A percentile compares a stretch with the other conserved stretches of the same genome.
Evolutionary conservation across 2,329 filamentous ascomycete species (phyloP).

Genomic region (Huntiella savannae): DNA sequence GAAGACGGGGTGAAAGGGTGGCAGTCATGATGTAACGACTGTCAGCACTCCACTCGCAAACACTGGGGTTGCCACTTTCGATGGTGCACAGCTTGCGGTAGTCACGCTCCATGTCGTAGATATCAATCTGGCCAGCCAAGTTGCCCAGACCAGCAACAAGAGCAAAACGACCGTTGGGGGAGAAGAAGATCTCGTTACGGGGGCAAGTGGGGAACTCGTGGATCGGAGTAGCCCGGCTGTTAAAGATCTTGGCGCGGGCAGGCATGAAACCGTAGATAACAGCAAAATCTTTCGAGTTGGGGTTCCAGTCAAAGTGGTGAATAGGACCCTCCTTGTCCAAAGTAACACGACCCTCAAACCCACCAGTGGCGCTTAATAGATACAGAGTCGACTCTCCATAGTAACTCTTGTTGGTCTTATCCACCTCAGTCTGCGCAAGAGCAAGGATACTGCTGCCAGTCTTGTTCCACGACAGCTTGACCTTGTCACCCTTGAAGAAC

Average conservation of each 20-base stretch:
- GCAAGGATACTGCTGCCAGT: conserved; percentile 82
- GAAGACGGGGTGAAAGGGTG: conserved; percentile 86
- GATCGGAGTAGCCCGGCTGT: conserved; percentile 61
- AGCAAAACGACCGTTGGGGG: conserved; percentile 79
- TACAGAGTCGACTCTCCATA: conserved; percentile 97
- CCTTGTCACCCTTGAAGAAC: conserved; percentile 98
- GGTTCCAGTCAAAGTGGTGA: conserved; percentile 96
- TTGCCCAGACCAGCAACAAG: conserved; percentile 94
- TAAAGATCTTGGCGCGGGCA: conserved; percentile 98
- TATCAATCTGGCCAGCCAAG: conserved; percentile 89
- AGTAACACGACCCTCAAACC: conserved; percentile 78
- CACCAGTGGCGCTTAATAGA: conserved; percentile 75
- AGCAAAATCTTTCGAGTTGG: conserved; percentile 92
- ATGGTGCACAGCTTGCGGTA: conserved; percentile 85
- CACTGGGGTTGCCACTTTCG: conserved; percentile 84
- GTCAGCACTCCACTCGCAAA: conserved; percentile 95
- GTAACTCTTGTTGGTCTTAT: conserved; percentile 97
- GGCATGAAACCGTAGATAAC: conserved; percentile 98
- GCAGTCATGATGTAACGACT: conserved; percentile 90
- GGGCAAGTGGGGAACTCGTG: conserved; percentile 76
- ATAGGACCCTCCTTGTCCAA: conserved; percentile 96
- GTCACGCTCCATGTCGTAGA: conserved; percentile 83
- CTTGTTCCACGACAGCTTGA: conserved; percentile 95
- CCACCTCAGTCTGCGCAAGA: conserved; percentile 90
- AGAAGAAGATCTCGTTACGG: conserved; percentile 89